These are phyloP conservation scores for Teunomyces cretensis DNA, from an alignment of 805 yeast genomes.

Conservation along the genomic window DNA sequence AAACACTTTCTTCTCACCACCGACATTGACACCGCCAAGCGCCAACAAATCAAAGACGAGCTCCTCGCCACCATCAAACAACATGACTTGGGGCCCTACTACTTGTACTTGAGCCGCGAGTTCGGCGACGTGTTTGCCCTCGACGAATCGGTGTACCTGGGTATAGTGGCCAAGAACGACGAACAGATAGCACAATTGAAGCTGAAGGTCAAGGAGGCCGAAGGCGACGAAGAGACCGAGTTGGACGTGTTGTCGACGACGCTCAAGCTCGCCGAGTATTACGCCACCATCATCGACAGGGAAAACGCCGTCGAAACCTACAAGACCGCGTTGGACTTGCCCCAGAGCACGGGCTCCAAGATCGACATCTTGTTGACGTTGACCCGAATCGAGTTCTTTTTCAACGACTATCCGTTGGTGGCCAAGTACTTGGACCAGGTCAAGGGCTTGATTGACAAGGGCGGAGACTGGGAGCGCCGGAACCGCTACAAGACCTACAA, in stretches of 20 bases:
- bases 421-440: conserved; percentile 72
- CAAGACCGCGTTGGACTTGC: conserved; percentile 69
- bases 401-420: conserved; percentile 69
- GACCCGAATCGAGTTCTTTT: conserved; percentile 87
- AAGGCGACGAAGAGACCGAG: conserved; percentile 81
- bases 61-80: conserved; percentile 55
- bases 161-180: conserved; percentile 55
- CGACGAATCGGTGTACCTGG: conserved; percentile 59
- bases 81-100: conserved; percentile 79
- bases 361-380: conserved; percentile 84
- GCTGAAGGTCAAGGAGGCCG: conserved; percentile 51
- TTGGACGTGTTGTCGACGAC: conserved; percentile 74
- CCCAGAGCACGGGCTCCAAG: conserved; percentile 86
- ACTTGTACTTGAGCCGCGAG: conserved; percentile 51
- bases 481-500: conserved; percentile 89
- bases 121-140: conserved; percentile 45
- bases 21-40: conserved; percentile 34
- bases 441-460: conserved; percentile 80
- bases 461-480: conserved; percentile 99
- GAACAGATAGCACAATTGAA: conserved; percentile 53
- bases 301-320: conserved; percentile 65
- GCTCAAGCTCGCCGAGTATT: conserved; percentile 82
- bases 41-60: conserved; percentile 39
- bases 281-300: conserved; percentile 80
- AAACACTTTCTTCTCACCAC: conserved; percentile 63